Evolutionary conservation across 202 grass and related monocot species (phyloP), one percentile per base, ranked within the genome.

Genomic region (Bolboschoenoplectus hybrid): DNA sequence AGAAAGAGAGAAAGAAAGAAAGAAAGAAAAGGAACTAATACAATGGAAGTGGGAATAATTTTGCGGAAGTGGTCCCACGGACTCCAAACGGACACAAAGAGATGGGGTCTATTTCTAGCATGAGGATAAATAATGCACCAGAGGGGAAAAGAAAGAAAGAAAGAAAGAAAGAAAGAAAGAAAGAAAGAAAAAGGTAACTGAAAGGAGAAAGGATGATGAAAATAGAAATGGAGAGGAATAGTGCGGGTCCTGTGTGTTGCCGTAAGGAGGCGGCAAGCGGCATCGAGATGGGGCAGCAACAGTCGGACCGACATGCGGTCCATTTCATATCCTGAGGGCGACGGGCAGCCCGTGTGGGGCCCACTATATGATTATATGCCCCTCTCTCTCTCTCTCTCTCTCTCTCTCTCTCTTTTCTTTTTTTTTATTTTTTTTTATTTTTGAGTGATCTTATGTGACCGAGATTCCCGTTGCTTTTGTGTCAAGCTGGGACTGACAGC

Each of bases 201-300:
- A 26, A 26, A 26, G 26, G 26, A 26, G 9, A 77, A 35, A 76
- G 12, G 7, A 2, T 1, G 20, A 44, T 60, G 45, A 4, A 67
- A 20, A 74, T 56, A 11, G 19, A n/a, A 43, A 57, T 14, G 61
- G 51, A 67, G 58, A 11, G 38, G 84, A 36, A 9, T 53, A 7
- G 32, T 8, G 72, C 8, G 72, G 85, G 85, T 11, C 62, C 85
- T 47, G 9, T 26, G 12, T 63, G 47, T 55, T 87, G 53, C 85
- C 85, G 85, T 81, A 81, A 81, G 44, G 74, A 72, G 85, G 85
- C 71, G 85, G 85, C 85, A 87, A 87, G 8, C 26, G 74, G 85
- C 75, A 87, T 87, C 85, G 44, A 60, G 38, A 41, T 76, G n/a
- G 69, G 55, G 2, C 55, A 26, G 39, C 50, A 73, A 69, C 40